Percentiles rank a stretch among this genome's conserved stretches.
Evolutionary conservation across 108 stramenopile genomes (phyloP).

Genomic region (Nitzschia palea): DNA sequence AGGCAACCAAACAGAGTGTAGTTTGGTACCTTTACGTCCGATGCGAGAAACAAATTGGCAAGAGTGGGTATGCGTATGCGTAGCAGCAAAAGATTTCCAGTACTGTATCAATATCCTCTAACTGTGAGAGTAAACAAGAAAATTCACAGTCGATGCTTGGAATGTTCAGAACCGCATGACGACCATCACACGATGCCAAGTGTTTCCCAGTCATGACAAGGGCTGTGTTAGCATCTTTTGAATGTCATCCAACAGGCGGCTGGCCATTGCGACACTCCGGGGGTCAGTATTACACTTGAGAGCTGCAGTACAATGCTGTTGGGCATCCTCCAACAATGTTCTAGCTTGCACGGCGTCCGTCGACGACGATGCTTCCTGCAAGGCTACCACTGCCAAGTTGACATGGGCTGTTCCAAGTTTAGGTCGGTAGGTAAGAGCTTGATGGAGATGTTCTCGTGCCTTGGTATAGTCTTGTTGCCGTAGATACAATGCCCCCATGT

Average conservation of each 20-base stretch:
- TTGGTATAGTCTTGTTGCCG: conserved; percentile 3
- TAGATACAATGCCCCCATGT: conserved; percentile 40
- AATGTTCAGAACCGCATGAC: too few species aligned
- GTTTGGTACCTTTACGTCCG: too few species aligned
- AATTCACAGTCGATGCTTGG: too few species aligned
- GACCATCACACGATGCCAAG: too few species aligned
- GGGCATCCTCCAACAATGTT: background rate
- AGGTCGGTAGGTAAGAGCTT: conserved; percentile 15
- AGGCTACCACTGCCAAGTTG: conserved; percentile 33
- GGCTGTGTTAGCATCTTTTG: background rate
- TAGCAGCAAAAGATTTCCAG: too few species aligned
- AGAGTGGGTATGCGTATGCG: too few species aligned
- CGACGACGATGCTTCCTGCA: conserved; percentile 16
- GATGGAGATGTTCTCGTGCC: conserved; percentile 23
- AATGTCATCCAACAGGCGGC: background rate
- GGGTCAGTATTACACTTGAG: background rate
- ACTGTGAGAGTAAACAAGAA: too few species aligned
- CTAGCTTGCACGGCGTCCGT: background rate
- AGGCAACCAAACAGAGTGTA: too few species aligned
- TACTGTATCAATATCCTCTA: too few species aligned
- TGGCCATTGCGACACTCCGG: background rate
- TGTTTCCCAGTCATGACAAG: too few species aligned
- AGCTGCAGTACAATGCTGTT: conserved; percentile 3
- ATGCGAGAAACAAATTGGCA: too few species aligned
- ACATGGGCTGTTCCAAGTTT: conserved; percentile 35